Evolutionary conservation across 495 filamentous ascomycete species (phyloP).

Genomic region (Podospora tetraspora): DNA sequence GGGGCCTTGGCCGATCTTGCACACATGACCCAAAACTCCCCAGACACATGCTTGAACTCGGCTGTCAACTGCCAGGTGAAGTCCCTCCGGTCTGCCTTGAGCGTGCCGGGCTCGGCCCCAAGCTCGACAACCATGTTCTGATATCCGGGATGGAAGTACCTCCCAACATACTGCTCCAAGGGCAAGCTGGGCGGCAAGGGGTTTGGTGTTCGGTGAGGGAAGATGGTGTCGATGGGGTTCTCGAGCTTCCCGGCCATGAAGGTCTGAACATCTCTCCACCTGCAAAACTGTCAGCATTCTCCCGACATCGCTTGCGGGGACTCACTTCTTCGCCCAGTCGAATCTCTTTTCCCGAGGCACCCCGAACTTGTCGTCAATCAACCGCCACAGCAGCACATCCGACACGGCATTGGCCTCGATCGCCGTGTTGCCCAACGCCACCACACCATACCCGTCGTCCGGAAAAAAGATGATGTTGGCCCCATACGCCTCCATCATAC

Average conservation of each 20-base stretch:
- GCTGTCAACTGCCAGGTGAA: constrained; percentile 27
- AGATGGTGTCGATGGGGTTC: constrained; percentile 26
- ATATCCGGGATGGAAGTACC: constrained; percentile 41
- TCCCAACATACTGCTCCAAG: constrained; percentile 35
- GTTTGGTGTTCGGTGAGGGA: constrained; percentile 29
- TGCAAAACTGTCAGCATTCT: neutral
- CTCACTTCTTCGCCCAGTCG: constrained; percentile 29
- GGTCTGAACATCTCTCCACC: constrained; percentile 11
- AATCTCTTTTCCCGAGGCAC: constrained; percentile 27
- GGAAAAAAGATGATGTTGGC: constrained; percentile 45
- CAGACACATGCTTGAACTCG: constrained; percentile 31
- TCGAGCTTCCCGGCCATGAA: constrained; percentile 13
- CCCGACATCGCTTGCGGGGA: neutral
- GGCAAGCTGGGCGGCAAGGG: constrained; percentile 29
- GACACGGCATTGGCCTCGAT: constrained; percentile 27
- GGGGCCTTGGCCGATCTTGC: constrained; percentile 15
- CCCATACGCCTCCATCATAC: constrained; percentile 43
- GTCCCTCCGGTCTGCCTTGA: constrained; percentile 24
- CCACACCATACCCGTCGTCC: constrained; percentile 39
- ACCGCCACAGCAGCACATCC: constrained; percentile 30
- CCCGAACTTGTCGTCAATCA: constrained; percentile 40
- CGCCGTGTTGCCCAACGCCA: constrained; percentile 43
- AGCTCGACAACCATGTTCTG: constrained; percentile 33
- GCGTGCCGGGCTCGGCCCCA: constrained; percentile 6
- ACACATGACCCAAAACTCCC: constrained; percentile 33